These are phyloP conservation scores for Exutisphaerella laricina DNA, from an alignment of 2,329 filamentous ascomycete genomes.

Conservation along the genomic window DNA sequence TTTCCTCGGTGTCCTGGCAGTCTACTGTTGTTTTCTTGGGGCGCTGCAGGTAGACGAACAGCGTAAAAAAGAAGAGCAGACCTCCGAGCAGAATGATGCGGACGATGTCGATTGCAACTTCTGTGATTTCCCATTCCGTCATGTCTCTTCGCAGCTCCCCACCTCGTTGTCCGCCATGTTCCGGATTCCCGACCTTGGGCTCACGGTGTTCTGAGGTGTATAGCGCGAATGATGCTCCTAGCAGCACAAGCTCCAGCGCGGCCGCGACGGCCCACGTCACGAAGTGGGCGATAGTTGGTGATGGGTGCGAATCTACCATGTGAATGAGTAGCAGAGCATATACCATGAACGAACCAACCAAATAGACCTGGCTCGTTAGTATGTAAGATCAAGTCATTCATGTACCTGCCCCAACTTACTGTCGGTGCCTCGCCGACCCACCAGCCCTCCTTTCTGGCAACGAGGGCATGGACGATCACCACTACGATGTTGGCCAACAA, in stretches of 20 bases:
- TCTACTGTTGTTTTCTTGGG: conserved; percentile 36
- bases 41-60: conserved; percentile 45
- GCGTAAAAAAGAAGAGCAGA: conserved; percentile 54
- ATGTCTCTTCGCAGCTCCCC: conserved; percentile 35
- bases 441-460: conserved; percentile 60
- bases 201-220: conserved; percentile 65
- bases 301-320: conserved; percentile 74
- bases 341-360: conserved; percentile 78
- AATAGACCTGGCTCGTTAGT: conserved; percentile 61
- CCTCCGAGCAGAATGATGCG: conserved; percentile 63
- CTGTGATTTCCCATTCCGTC: conserved; percentile 58
- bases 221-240: conserved; percentile 62
- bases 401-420: conserved; percentile 47
- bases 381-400: conserved; percentile 4
- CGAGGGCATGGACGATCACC: conserved; percentile 68
- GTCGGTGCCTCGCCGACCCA: conserved; percentile 76
- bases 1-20: conserved; percentile 47
- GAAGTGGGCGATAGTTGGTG: conserved; percentile 74
- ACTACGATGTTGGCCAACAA: conserved; percentile 70
- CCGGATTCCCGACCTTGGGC: conserved; percentile 43
- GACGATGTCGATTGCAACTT: conserved; percentile 60
- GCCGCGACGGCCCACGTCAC: conserved; percentile 70
- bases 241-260: conserved; percentile 66
- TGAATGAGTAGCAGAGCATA: conserved; percentile 82
- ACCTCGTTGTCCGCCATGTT: conserved; percentile 31